Percentiles rank a stretch among this genome's conserved stretches.
phyloP scores from a whole-genome alignment of 2,329 filamentous ascomycete genomes.

The Trichophyton mentagrophytes region DNA sequence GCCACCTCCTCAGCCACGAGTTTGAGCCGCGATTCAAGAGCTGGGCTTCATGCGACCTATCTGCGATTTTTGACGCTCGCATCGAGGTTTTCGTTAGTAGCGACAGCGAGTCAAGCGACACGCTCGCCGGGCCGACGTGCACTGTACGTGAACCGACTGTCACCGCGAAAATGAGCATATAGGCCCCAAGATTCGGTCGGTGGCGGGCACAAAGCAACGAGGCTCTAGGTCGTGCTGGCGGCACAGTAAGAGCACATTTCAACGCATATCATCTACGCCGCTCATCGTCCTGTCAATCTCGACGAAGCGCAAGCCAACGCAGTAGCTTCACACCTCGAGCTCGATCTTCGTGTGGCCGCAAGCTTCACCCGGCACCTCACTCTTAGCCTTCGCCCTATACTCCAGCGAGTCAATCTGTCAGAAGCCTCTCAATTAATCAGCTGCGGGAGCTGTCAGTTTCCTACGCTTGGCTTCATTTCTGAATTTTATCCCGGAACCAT shows the following conservation, averaged over 20 bases:
- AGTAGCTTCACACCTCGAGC: constrained; percentile 7
- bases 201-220: constrained; percentile 3
- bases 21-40: constrained; percentile 5
- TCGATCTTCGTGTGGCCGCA: constrained; percentile 7
- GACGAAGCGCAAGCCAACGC: constrained; percentile 6
- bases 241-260: constrained; percentile 7
- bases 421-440: constrained; percentile 6
- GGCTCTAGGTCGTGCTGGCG: constrained; percentile 5
- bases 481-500: constrained; percentile 5
- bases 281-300: constrained; percentile 6
- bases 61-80: constrained; percentile 4
- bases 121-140: constrained; percentile 5
- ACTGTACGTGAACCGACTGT: constrained; percentile 4
- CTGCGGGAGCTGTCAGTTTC: constrained; percentile 5
- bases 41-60: constrained; percentile 5
- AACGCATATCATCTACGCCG: constrained; percentile 5
- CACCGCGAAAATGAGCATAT: constrained; percentile 3
- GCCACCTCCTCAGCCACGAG: constrained; percentile 3
- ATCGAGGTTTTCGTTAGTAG: constrained; percentile 4
- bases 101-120: constrained; percentile 2
- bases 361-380: constrained; percentile 8
- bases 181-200: constrained; percentile 2
- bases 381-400: constrained; percentile 5
- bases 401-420: constrained; percentile 7
- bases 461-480: constrained; percentile 4